Evolutionary conservation across 371 early-diverging fungal species (phyloP).

Genomic region (Quaeritorhiza haematococci): DNA sequence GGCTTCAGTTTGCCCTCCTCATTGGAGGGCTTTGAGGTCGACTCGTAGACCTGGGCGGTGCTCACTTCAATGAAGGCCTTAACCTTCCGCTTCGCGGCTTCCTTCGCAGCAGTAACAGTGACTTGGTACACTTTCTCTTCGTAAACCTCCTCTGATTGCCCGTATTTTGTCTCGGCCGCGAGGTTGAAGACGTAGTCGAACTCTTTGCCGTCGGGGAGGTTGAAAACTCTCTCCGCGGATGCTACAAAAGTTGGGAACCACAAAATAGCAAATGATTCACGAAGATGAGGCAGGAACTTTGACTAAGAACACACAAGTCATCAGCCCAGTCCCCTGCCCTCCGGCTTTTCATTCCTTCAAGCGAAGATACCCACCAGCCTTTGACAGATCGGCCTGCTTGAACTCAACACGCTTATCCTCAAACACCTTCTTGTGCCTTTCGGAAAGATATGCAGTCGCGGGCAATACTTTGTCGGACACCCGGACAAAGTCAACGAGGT

Average conservation of each 20-base stretch:
- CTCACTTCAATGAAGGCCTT: conserved; percentile 77
- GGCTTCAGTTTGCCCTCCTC: conserved; percentile 74
- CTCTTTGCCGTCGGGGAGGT: conserved; percentile 55
- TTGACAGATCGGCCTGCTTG: conserved; percentile 75
- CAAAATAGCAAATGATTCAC: neutral
- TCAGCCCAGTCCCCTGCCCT: neutral
- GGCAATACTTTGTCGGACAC: conserved; percentile 90
- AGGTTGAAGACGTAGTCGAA: conserved; percentile 87
- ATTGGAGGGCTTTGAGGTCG: conserved; percentile 60
- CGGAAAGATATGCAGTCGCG: conserved; percentile 75
- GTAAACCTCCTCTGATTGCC: conserved; percentile 79
- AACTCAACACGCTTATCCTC: conserved; percentile 65
- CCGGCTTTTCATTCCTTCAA: neutral
- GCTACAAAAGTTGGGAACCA: conserved; percentile 28
- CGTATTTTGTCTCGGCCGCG: conserved; percentile 88
- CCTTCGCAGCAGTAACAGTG: conserved; percentile 67
- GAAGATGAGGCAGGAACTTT: neutral
- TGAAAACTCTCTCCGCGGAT: conserved; percentile 69
- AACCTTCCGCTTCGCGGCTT: conserved; percentile 71
- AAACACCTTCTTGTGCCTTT: conserved; percentile 61
- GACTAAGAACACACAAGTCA: neutral
- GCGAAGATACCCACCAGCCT: conserved; percentile 53
- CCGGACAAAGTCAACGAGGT: conserved; percentile 61
- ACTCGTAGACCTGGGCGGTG: conserved; percentile 83
- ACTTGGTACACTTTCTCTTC: conserved; percentile 76